Base-by-base conservation (phyloP, 345 rosid genomes). In the Luvunga scandens region DNA sequence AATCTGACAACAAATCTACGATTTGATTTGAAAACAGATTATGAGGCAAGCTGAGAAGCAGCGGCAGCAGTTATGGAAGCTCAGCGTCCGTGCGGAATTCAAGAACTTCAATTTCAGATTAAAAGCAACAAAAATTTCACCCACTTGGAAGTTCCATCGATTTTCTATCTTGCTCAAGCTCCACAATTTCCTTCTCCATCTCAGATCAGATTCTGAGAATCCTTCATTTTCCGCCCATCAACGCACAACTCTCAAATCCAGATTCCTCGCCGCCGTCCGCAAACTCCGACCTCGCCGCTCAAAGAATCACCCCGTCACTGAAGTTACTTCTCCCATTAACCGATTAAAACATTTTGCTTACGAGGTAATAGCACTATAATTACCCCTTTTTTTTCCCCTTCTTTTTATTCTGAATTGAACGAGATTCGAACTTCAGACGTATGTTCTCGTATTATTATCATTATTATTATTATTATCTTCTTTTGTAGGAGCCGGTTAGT, bases 161-260 rank as follows among this genome's bases (percentile, higher is more conserved):
- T 66, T 83, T 57, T 81, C 88, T 1, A 71, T 87, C 69, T 66
- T 81, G 31, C 77, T 87, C 28, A 83, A 66, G 67, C 55, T 87
- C 66, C 77, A 63, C 45, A 45, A 61, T 2, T 79, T 81, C 57
- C 38, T 81, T 61, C 78, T 87, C 78, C 76, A 42, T 6, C 36
- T 83, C 62, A 73, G 78, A 63, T 57, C 86, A 39, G 79, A 82
- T 4, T 63, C 82, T 7, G 33, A 24, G n/a, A 9, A 24, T 66
- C n/a, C 69, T 70, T 53, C 77, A 48, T 38, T 53, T 60, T 63
- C 81, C 72, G 36, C 9, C 13, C 39, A 39, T 22, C 75, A 39
- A 30, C 76, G 71, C 3, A 53, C 55, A 33, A 28, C 65, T 53
- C 55, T 53, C 14, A 84, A 62, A 70, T 83, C 85, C 39, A 85